A percentile compares a stretch with the other conserved stretches of the same genome.
Evolutionary conservation across 225 moss, liverwort and hornwort species (phyloP).

Genomic region (Sphagnum contortum): DNA sequence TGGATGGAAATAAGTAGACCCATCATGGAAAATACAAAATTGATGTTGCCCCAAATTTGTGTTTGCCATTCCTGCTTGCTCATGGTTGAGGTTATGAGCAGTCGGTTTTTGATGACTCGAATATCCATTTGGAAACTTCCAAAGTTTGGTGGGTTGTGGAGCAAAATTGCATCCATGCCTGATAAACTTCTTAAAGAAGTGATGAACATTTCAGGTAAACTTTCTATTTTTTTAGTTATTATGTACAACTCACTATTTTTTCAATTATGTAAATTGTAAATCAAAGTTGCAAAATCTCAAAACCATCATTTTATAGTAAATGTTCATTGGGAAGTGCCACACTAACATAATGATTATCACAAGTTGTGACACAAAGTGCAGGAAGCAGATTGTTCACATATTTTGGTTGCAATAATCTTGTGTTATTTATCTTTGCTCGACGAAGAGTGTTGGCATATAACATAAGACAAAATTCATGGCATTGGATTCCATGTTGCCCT

Average conservation of each 20-base stretch:
- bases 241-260: too few relatives aligned
- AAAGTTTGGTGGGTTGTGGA: constrained; percentile 11
- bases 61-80: constrained; percentile 29
- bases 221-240: too few relatives aligned
- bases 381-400: constrained; percentile 45
- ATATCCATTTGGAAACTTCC: constrained; percentile 27
- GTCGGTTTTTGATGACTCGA: constrained; percentile 27
- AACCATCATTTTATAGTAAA: too few relatives aligned
- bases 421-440: constrained; percentile 41
- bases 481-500: constrained; percentile 35
- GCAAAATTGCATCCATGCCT: constrained; percentile 30
- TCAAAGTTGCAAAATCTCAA: too few relatives aligned
- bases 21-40: constrained; percentile 33
- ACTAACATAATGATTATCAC: too few relatives aligned
- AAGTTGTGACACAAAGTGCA: background rate
- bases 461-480: constrained; percentile 25
- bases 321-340: too few relatives aligned
- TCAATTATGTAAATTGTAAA: background rate
- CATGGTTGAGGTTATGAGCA: constrained; percentile 37
- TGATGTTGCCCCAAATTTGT: constrained; percentile 42
- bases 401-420: constrained; percentile 30
- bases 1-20: constrained; percentile 36
- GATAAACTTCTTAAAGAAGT: constrained; percentile 28
- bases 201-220: constrained; percentile 27
- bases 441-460: constrained; percentile 33